Conservation (phyloP, 2,329 filamentous ascomycete species). For the Trichoderma lentiforme region DNA sequence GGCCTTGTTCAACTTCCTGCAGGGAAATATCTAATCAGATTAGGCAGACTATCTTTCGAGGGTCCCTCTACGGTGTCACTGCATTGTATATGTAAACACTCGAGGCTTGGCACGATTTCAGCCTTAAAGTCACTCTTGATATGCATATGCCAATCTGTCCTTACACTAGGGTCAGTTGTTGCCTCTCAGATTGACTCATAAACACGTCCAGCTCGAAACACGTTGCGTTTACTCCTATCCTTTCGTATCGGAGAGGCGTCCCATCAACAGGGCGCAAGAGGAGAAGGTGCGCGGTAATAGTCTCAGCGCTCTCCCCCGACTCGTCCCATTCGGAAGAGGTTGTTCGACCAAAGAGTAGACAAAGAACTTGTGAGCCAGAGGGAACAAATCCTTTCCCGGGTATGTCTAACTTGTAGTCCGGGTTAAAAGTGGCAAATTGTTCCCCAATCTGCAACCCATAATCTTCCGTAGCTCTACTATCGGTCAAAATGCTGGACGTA, state of each 20-base stretch:
- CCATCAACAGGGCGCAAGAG: neutral
- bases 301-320: neutral
- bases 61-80: neutral
- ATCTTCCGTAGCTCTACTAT: neutral
- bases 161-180: constrained; percentile 4
- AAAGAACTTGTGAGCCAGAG: constrained; percentile 1
- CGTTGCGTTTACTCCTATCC: neutral
- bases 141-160: neutral
- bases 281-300: neutral
- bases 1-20: too few relatives aligned
- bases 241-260: neutral
- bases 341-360: constrained; percentile 3
- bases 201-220: constrained; percentile 7
- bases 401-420: constrained; percentile 6
- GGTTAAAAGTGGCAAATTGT: neutral
- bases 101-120: neutral
- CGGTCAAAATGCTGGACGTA: neutral
- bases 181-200: neutral
- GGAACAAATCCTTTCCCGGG: neutral
- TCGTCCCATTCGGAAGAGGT: neutral
- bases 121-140: neutral
- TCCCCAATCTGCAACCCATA: neutral
- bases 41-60: neutral
- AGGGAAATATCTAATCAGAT: neutral
- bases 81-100: neutral